These are phyloP conservation scores for Chlamydomonas incerta DNA, from an alignment of 139 green algal genomes.

Conservation along the genomic window DNA sequence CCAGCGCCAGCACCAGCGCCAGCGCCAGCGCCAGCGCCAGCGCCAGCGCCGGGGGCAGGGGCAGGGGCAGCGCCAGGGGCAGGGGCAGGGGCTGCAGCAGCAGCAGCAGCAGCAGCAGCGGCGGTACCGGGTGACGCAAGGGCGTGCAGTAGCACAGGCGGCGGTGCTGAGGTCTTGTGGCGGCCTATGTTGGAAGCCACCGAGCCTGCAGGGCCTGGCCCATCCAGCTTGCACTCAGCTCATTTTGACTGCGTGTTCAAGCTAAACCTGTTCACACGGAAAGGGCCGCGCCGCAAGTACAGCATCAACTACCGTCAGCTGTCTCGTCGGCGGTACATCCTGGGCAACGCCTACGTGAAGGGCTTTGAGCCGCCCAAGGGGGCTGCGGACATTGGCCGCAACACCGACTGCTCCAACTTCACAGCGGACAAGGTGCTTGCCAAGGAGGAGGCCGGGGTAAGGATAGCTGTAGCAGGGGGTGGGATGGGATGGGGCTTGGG, in stretches of 20 bases:
- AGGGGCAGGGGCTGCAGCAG: not conserved
- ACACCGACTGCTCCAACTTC: not conserved
- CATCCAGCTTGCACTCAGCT: not conserved
- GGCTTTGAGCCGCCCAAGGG: no score
- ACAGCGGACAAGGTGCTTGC: not conserved
- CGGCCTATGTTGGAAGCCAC: no score
- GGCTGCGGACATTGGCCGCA: not conserved
- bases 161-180: no score
- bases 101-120: no score
- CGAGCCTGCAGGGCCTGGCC: not conserved
- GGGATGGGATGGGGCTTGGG: no score
- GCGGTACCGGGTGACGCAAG: no score
- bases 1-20: no score
- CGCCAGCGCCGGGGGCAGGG: not conserved
- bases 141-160: no score
- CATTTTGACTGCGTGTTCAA: not conserved
- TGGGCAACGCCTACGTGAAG: not conserved
- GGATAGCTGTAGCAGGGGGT: no score
- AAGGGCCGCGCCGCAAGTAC: not conserved
- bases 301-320: not conserved
- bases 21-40: not conserved
- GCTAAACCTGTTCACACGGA: not conserved
- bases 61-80: no score
- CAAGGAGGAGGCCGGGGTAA: no score
- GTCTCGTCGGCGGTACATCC: not conserved